A percentile compares a stretch with the other conserved stretches of the same genome.
These are phyloP conservation scores for Mycena maculata DNA, from an alignment of 768 basidiomycete genomes.

Conservation along the genomic window DNA sequence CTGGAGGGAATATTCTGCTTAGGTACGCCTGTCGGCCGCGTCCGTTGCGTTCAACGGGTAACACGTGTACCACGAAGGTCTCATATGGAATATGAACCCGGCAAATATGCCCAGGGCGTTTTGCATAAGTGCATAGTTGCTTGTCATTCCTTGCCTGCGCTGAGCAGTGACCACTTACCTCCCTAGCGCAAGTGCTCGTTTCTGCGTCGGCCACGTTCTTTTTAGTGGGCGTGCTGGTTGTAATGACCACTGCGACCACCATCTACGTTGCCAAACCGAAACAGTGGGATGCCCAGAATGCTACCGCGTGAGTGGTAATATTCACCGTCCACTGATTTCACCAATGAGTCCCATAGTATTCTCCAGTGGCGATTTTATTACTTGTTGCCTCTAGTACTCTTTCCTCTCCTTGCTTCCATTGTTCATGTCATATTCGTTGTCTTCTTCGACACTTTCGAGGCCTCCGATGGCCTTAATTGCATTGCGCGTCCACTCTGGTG, in stretches of 20 bases:
- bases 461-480: conserved; percentile 23
- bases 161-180: no score
- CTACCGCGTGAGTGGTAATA: neutral
- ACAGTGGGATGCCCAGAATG: conserved; percentile 22
- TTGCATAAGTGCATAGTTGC: conserved; percentile 13
- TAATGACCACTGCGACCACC: conserved; percentile 29
- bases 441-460: conserved; percentile 26
- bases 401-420: conserved; percentile 29
- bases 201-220: conserved; percentile 18
- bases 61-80: conserved; percentile 3
- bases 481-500: conserved; percentile 26
- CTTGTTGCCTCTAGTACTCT: conserved; percentile 28
- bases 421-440: conserved; percentile 30
- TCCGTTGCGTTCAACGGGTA: neutral
- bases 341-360: neutral
- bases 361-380: conserved; percentile 28
- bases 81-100: conserved; percentile 31
- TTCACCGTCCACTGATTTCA: neutral
- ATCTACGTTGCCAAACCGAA: conserved; percentile 30
- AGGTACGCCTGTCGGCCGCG: neutral
- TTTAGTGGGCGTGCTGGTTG: conserved; percentile 24
- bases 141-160: neutral
- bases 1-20: conserved; percentile 30
- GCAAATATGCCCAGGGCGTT: conserved; percentile 20
- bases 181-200: conserved; percentile 21